Evolutionary conservation across 73 alveolate genomes (phyloP), one percentile per base, ranked within the genome.

Genomic region (Paramecium sonneborni): DNA sequence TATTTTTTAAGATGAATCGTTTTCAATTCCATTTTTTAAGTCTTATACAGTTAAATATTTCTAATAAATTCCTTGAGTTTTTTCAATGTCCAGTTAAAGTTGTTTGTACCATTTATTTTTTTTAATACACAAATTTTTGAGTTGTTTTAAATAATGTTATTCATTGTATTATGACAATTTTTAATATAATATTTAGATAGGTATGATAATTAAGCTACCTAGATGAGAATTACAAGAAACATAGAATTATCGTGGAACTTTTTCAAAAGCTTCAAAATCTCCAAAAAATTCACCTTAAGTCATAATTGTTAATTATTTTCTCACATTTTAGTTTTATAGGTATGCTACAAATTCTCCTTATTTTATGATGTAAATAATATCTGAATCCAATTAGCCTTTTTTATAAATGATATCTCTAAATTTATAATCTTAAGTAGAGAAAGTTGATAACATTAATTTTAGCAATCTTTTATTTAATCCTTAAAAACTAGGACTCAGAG

Each of bases 251-350:
- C 90, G 46, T 41, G 76, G 69, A 1, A 43, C 20, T 6, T 44
- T 44, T 39, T 32, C 72, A 44, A 79, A 79, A 8, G 90, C 90
- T 24, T 79, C 90, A 18, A 10, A 72, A 72, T 79, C 74, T 11
- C 90, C 90, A 79, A 79, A 79, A 18, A 79, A 46, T 10, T 39
- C 69, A 0, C 90, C 90, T 43, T 57, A 48, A 3, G 44, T 46
- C 41, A 79, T 39, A 7, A 79, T 24, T 20, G 90, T 76, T n/a
- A 79, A 9, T 14, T 79, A 39, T 20, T 79, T 23, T 79, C 69
- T 79, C 6, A 43, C 55, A 37, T 23, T 74, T 7, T 39, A 2
- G 11, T 35, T 39, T 79, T 37, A 24, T 79, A 14, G 55, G 41
- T 39, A 79, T 0, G 41, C 28, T 0, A 39, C 28, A 46, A 79